Percentiles rank a stretch among this genome's conserved stretches.
These are phyloP conservation scores for Ceriops decandra DNA, from an alignment of 345 rosid genomes.

Conservation along the genomic window DNA sequence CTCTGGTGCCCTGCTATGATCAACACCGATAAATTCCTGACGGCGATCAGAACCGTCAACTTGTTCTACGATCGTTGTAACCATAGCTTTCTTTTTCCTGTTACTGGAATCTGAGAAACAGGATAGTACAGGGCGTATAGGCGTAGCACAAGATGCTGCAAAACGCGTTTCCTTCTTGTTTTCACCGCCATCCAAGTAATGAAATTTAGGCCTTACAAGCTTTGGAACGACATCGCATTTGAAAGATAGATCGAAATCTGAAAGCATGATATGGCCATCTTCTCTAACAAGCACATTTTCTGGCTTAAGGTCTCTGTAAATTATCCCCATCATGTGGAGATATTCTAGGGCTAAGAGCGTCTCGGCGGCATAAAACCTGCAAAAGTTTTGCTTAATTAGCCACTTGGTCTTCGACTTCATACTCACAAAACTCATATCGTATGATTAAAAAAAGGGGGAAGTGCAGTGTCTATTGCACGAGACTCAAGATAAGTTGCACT, in stretches of 20 bases:
- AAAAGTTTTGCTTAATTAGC: not conserved
- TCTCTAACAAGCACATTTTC: constrained; percentile 34
- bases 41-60: constrained; percentile 16
- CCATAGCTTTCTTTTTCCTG: constrained; percentile 28
- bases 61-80: constrained; percentile 50
- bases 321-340: constrained; percentile 38
- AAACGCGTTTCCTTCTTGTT: constrained; percentile 35
- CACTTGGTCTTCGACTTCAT: not conserved
- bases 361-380: constrained; percentile 33
- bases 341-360: constrained; percentile 28
- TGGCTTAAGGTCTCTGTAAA: constrained; percentile 34
- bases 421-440: not conserved
- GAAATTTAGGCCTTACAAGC: constrained; percentile 36
- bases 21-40: constrained; percentile 15
- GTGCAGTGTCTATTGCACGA: no score
- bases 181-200: constrained; percentile 16
- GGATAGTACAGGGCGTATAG: constrained; percentile 62
- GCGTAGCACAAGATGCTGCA: constrained; percentile 56
- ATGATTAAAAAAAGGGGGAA: no score
- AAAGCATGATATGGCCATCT: constrained; percentile 35
- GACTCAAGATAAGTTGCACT: no score
- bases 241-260: constrained; percentile 40
- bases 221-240: constrained; percentile 85
- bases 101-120: constrained; percentile 50
- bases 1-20: constrained; percentile 25